Base-by-base conservation (phyloP, 2,329 filamentous ascomycete genomes). In the Celoporthe dispersa region DNA sequence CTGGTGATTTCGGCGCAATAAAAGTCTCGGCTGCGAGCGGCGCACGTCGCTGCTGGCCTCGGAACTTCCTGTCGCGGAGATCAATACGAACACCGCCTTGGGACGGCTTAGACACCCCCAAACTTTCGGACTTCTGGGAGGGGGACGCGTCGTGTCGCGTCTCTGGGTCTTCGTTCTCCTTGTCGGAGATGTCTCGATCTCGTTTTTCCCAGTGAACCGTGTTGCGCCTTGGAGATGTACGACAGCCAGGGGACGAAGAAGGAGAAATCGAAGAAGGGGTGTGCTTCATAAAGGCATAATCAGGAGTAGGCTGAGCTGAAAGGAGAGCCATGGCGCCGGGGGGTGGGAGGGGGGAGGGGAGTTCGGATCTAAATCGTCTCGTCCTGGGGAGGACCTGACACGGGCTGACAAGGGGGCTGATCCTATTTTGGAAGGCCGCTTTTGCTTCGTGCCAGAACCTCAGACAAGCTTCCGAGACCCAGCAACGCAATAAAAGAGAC, bases 161-260 rank as follows among this genome's bases (percentile, higher is more conserved):
- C n/a, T 61, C 70, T 8, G 67, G 67, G 53, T 25, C 59, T n/a
- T 60, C 48, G 70, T 69, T 69, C 51, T 67, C 60, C 22, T 71
- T 69, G 64, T 48, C 31, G 22, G 61, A 63, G 22, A 9, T 28
- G 12, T 64, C 31, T 16, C 64, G 53, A 8, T 60, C 28, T 28
- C 53, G 48, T 22, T 51, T 64, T n/a, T 70, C 68, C 70, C 68
- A 72, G 31, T 70, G 68, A 28, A 72, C 68, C n/a, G 68, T 70
- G 61, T 66, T 70, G 25, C 68, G 68, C 19, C 66, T 67, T 31
- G 11, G 16, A 22, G 41, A 25, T 25, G 53, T 69, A 39, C 57
- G 1, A 53, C 28, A 60, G 53, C 44, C 44, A 48, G 44, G 44
- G 6, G 44, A 48, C 3, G 44, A n/a, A 3, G 44, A n/a, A 48